Base-by-base conservation (phyloP, 805 yeast species). In the Saccharomycopsis javanensis region DNA sequence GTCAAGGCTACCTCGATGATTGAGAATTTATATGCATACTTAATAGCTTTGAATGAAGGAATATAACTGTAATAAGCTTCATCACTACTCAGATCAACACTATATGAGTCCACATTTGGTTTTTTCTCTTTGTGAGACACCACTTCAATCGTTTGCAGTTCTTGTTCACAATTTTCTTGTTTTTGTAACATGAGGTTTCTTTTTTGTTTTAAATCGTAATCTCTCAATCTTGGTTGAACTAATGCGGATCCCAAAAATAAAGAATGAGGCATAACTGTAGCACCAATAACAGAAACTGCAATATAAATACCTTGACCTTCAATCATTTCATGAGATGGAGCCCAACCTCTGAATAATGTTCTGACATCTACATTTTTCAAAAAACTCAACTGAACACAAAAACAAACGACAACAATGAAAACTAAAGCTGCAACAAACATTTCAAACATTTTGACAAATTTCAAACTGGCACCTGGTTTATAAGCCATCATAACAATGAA, bases 231-330 rank as follows among this genome's bases (percentile, higher is more conserved):
- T 23, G 95, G 88, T 69, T 89, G 96, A 8, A 88, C 96, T 57
- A 88, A 74, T 13, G 90, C 95, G 0, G 92, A 85, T 0, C 96
- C 97, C 55, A 89, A 73, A 66, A 87, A 89, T 51, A 89, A 73
- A 1, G 91, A 83, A 67, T 89, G 96, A 4, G 96, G 96, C 96
- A 89, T 89, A 25, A 89, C 96, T 0, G 96, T 89, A 13, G 96
- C 96, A 58, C 96, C 97, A 51, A 89, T 75, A 59, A 89, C 86
- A 10, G 96, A 94, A 61, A 89, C 77, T 27, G 91, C 82, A 45
- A 85, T 72, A 64, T 83, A 87, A 50, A 87, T 72, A 4, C 95
- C 92, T 65, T 79, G 77, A 64, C 78, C 79, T 62, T 79, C 81
- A 50, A 74, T 71, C 66, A 80, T 69, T 23, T 71, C 71, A 10